Evolutionary conservation across 1,139 yeast genomes (phyloP), one percentile per base, ranked within the genome.

Genomic region (Sugiyamaella sp.): DNA sequence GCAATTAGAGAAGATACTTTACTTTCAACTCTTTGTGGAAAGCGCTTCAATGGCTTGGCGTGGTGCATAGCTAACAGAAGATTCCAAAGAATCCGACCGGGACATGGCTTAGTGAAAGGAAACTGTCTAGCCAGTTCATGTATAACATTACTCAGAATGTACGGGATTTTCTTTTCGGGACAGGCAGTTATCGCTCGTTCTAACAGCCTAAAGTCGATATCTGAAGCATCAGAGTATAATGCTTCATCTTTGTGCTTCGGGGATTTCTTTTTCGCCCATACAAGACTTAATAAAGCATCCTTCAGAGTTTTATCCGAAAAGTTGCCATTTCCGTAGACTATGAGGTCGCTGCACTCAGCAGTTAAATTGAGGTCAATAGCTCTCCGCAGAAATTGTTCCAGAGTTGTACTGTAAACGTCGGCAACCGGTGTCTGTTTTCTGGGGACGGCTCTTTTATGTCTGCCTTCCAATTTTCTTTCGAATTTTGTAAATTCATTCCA

Each of bases 21-120:
- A 14, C 41, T 53, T 38, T 58, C 60, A 16, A 51, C 32, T 14
- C n/a, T 29, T 2, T 14, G 20, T 3, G 59, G 55, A 6, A 58
- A 48, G 3, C 14, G 24, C 17, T 22, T 17, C 12, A 48, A 24
- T 16, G 29, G 9, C 17, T 24, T 35, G 19, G 52, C 46, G 12
- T 48, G 29, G 20, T 55, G 52, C n/a, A 55, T 25, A 2, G 59
- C 57, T 16, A 46, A 20, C 12, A 58, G 40, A 20, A 57, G 33
- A 16, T 43, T 43, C 61, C 61, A 58, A 17, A 58, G 43, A 10
- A 56, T 52, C 25, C 48, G 32, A 4, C 61, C 58, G 1, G 54
- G 50, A 14, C 42, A 40, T 10, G 51, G 46, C 14, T 4, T 24
- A 12, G 41, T 35, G 24, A 29, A 39, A 17, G 22, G 55, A 49